These are phyloP conservation scores for Tulasnella sp. DNA, from an alignment of 768 basidiomycete genomes.

Conservation along the genomic window DNA sequence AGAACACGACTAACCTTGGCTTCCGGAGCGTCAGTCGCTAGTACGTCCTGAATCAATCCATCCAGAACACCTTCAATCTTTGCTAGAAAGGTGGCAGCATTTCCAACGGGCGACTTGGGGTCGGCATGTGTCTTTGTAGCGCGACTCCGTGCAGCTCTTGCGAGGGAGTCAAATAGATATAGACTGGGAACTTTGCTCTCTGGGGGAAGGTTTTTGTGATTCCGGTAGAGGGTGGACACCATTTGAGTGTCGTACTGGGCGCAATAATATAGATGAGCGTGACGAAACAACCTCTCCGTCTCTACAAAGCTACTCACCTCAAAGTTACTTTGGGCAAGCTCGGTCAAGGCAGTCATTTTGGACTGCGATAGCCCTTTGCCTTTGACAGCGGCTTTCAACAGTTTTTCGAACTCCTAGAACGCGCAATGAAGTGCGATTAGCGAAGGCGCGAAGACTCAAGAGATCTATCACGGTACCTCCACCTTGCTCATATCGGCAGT, in stretches of 20 bases:
- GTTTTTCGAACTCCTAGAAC: constrained; percentile 62
- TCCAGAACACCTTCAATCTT: constrained; percentile 89
- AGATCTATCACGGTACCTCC: background rate
- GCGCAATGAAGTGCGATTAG: background rate
- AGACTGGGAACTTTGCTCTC: constrained; percentile 72
- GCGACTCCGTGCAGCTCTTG: constrained; percentile 64
- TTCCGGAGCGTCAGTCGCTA: constrained; percentile 50
- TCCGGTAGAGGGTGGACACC: constrained; percentile 78
- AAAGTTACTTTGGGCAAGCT: constrained; percentile 65
- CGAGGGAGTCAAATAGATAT: constrained; percentile 88
- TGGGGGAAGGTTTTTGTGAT: constrained; percentile 65
- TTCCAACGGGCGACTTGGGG: constrained; percentile 44
- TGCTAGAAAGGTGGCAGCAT: constrained; percentile 69
- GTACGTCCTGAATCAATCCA: constrained; percentile 78
- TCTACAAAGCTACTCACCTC: constrained; percentile 38
- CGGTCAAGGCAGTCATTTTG: constrained; percentile 68
- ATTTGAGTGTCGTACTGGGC: constrained; percentile 71
- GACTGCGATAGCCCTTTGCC: constrained; percentile 79
- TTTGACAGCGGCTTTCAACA: constrained; percentile 69
- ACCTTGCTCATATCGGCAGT: background rate
- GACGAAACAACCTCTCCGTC: background rate
- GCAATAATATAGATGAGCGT: background rate
- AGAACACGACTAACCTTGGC: constrained; percentile 63
- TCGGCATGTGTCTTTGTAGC: constrained; percentile 38
- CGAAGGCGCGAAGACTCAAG: background rate